Base-by-base conservation (phyloP, 2,329 filamentous ascomycete species). In the Phoma sp. region DNA sequence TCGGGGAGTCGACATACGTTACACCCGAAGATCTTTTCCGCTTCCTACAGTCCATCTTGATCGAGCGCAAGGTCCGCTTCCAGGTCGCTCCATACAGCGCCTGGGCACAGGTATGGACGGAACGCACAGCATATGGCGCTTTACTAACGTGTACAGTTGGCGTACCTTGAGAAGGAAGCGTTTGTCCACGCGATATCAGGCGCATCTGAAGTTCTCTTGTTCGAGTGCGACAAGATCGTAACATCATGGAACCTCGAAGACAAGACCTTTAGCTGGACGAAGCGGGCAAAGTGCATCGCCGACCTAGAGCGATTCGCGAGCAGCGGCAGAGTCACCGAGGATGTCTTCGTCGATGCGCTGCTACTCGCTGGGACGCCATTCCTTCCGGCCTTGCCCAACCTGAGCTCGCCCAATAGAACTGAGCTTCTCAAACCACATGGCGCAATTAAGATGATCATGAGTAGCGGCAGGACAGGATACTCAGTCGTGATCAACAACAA, bases 81-180 rank as follows among this genome's bases (percentile, higher is more conserved):
- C 81, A 91, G 43, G 89, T 96, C 39, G 89, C 94, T 12, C 94
- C 94, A 1, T 96, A 92, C 79, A 92, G 89, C 74, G 92, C 93
- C 33, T 88, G 89, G 67, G 91, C 91, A 55, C 92, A 96, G 85
- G 91, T 94, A 77, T 71, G 38, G 13, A 9, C 12, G 38, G 9
- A 10, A 41, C 32, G 9, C 36, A 4, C 24, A 27, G 31, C 32
- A 37, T 32, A 3, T 31, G 47, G 56, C 52, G 61, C 25, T 10
- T 17, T 2, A 55, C 72, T 76, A 41, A 77, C 51, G 10, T 1
- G 6, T 24, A 36, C 40, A 92, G 88, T 85, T 96, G 60, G 89
- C 91, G 40, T 92, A 94, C 70, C 86, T 96, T 54, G 86, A 90
- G 60, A 85, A 86, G 72, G 83, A 90, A 56, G 59, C 62, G 38